phyloP scores from a whole-genome alignment of 495 filamentous ascomycete species.

The Talaromyces stipitatus region DNA sequence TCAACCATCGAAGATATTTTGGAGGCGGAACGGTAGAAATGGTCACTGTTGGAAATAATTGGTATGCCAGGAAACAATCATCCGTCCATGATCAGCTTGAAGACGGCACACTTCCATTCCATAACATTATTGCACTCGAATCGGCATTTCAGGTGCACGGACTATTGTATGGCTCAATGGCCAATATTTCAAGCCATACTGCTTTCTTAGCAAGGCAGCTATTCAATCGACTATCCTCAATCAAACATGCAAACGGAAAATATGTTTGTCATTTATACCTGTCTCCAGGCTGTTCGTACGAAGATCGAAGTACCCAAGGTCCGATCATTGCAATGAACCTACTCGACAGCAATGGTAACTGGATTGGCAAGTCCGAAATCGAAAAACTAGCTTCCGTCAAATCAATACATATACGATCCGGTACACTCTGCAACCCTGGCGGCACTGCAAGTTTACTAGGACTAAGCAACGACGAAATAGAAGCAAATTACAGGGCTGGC shows the following conservation, averaged over 20 bases:
- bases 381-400: conserved; percentile 75
- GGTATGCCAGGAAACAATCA: conserved; percentile 65
- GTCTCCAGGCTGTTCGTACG: conserved; percentile 22
- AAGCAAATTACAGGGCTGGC: conserved; percentile 70
- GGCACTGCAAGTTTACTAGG: conserved; percentile 63
- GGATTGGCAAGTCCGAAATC: conserved; percentile 74
- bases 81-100: conserved; percentile 76
- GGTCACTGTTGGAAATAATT: conserved; percentile 42
- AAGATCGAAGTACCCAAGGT: conserved; percentile 47
- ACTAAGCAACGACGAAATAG: conserved; percentile 71
- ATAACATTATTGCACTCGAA: conserved; percentile 77
- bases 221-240: conserved; percentile 45
- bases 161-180: conserved; percentile 63
- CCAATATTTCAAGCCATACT: conserved; percentile 66
- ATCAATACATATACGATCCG: conserved; percentile 74
- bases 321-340: conserved; percentile 84
- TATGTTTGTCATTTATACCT: conserved; percentile 63
- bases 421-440: conserved; percentile 86
- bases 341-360: conserved; percentile 53
- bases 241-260: conserved; percentile 62
- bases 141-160: conserved; percentile 62
- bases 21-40: conserved; percentile 95
- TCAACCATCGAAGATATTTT: conserved; percentile 68
- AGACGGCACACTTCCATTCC: conserved; percentile 84
- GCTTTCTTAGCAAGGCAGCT: conserved; percentile 53